Evolutionary conservation across 139 green algal genomes (phyloP).

Genomic region (Chlamydomonas eustigma): DNA sequence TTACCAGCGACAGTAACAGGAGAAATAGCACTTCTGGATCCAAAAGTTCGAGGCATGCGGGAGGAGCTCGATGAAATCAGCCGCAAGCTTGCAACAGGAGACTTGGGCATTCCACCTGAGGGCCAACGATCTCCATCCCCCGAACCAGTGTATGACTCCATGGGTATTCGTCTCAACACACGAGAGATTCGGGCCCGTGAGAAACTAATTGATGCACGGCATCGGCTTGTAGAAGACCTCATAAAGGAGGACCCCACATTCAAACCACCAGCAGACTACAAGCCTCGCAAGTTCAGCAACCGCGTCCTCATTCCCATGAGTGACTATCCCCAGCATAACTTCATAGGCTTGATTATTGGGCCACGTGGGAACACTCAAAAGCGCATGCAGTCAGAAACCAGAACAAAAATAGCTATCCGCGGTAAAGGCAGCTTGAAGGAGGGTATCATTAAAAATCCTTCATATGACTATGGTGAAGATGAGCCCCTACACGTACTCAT

Average conservation of each 20-base stretch:
- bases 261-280: constrained; percentile 83
- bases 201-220: constrained; percentile 24
- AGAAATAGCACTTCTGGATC: constrained; percentile 32
- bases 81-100: constrained; percentile 30
- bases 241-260: constrained; percentile 82
- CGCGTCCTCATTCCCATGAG: constrained; percentile 41
- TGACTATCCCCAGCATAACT: constrained; percentile 93
- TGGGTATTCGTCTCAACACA: constrained; percentile 86
- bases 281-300: constrained; percentile 42
- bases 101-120: constrained; percentile 55
- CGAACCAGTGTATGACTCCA: constrained; percentile 87
- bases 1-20: constrained; percentile 42
- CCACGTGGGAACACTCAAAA: constrained; percentile 97
- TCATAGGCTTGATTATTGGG: constrained; percentile 99
- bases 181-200: constrained; percentile 72
- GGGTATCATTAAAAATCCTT: constrained; percentile 54
- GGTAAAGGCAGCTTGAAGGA: constrained; percentile 50
- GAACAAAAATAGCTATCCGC: constrained; percentile 94
- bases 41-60: constrained; percentile 37
- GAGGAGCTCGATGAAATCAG: constrained; percentile 47
- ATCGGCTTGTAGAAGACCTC: constrained; percentile 84
- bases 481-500: constrained; percentile 98
- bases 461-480: constrained; percentile 91
- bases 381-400: constrained; percentile 92
- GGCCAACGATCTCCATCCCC: constrained; percentile 84